Evolutionary conservation across 2,329 filamentous ascomycete genomes (phyloP), one percentile per base, ranked within the genome.

Genomic region (Daldinia sp.): DNA sequence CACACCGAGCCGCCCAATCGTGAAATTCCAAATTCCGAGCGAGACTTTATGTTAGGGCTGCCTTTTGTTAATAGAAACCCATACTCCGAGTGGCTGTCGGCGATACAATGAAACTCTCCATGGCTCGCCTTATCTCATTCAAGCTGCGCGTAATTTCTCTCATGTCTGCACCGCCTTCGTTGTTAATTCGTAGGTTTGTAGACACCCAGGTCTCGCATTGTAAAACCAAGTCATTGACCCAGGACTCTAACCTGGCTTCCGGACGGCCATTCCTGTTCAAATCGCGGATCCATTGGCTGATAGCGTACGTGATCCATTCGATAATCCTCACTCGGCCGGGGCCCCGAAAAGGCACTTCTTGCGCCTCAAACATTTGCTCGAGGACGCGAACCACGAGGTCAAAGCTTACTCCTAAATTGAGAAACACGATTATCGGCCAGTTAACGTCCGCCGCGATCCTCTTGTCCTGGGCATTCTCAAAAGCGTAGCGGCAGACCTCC

Each of bases 401-500:
- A 69, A 86, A 83, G 19, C 84, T 84, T 9, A 87, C 83, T 17
- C 82, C 83, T 15, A 88, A 78, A 27, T 80, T 78, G 8, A 87
- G 73, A 72, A 88, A 87, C 11, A 87, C 75, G 64, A 84, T 78
- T 1, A 85, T 79, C 0, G 85, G 85, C 85, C 85, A 88, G 51
- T 79, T 79, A 4, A 84, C 78, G 64, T 87, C 81, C 2, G 85
- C 85, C 0, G 82, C 82, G 45, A 86, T 84, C 6, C 83, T 83
- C 1, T 80, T 80, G 67, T 89, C 86, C 69, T 87, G 85, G 54
- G 83, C 81, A 62, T 85, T 79, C 59, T 85, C 83, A 32, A 87
- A 76, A 0, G 87, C 83, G 69, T 90, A 91, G 19, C 81, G 81
- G 75, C 88, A 89, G 6, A 91, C 76, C 63, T 88, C 81, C 0